A percentile compares a stretch with the other conserved stretches of the same genome.
phyloP scores from a whole-genome alignment of 768 basidiomycete species.

The Russula griseocarnosa region DNA sequence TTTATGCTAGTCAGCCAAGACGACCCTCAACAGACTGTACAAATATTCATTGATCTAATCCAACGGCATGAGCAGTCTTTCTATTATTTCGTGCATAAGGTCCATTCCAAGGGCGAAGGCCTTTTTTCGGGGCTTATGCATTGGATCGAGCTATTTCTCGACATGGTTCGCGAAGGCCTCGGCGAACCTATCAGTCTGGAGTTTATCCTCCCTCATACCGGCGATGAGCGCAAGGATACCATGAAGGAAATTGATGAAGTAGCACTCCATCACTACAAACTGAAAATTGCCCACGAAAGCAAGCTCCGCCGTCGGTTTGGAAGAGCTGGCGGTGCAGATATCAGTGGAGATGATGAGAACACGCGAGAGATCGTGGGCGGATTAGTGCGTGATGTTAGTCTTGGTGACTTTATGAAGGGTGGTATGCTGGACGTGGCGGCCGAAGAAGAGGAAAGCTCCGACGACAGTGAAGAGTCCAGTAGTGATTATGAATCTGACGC shows the following conservation, averaged over 20 bases:
- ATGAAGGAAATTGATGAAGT: slow-evolving; percentile 85
- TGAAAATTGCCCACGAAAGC: slow-evolving; percentile 90
- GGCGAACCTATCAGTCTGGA: slow-evolving; percentile 75
- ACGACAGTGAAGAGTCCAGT: slow-evolving; percentile 45
- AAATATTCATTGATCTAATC: slow-evolving; percentile 89
- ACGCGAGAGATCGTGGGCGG: slow-evolving; percentile 73
- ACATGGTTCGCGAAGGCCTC: slow-evolving; percentile 84
- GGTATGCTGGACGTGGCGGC: slow-evolving; percentile 80
- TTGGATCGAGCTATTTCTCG: slow-evolving; percentile 96
- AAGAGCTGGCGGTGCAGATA: slow-evolving; percentile 46
- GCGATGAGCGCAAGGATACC: slow-evolving; percentile 69
- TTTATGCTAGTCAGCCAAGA: slow-evolving; percentile 62
- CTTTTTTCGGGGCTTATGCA: slow-evolving; percentile 92
- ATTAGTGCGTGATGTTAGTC: slow-evolving; percentile 75
- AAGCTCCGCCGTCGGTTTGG: slow-evolving; percentile 86
- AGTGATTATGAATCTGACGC: slow-evolving; percentile 40
- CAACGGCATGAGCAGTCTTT: slow-evolving; percentile 93
- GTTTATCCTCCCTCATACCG: slow-evolving; percentile 80
- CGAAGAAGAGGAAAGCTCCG: slow-evolving; percentile 47
- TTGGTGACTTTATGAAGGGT: slow-evolving; percentile 72
- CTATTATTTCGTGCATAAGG: slow-evolving; percentile 97
- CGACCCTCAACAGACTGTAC: slow-evolving; percentile 82
- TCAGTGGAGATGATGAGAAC: slow-evolving; percentile 79
- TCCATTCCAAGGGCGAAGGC: slow-evolving; percentile 93
- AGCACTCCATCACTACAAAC: slow-evolving; percentile 88